Conservation (phyloP, 371 early-diverging fungal species). For the Lichtheimia ramosa region DNA sequence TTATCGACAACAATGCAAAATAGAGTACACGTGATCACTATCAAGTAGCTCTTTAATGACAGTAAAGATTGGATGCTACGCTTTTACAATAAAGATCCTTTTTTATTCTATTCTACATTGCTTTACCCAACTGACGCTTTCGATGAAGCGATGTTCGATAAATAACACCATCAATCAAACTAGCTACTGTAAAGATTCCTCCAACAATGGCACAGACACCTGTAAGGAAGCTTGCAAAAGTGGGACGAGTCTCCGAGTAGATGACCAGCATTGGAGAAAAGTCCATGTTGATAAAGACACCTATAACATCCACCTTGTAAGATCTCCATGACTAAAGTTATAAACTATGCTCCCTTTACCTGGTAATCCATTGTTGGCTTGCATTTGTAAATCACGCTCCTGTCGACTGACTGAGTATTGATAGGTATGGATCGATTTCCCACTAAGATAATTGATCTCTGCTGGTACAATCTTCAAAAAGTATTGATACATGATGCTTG, state of each 20-base stretch:
- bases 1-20: no score
- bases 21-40: no score
- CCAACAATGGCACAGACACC: slow-evolving; percentile 93
- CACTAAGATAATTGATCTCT: slow-evolving; percentile 70
- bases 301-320: slow-evolving; percentile 22
- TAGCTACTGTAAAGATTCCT: slow-evolving; percentile 92
- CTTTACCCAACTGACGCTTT: slow-evolving; percentile 81
- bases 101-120: slow-evolving; percentile 7
- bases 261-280: slow-evolving; percentile 95
- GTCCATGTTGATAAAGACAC: slow-evolving; percentile 92
- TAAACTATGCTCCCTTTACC: slow-evolving; percentile 30
- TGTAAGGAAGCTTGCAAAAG: slow-evolving; percentile 85
- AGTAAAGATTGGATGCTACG: no score
- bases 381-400: slow-evolving; percentile 44
- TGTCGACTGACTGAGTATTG: slow-evolving; percentile 95
- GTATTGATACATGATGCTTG: slow-evolving; percentile 79
- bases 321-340: neutral
- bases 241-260: slow-evolving; percentile 76
- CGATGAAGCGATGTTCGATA: slow-evolving; percentile 77
- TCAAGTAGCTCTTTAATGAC: no score
- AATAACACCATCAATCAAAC: slow-evolving; percentile 83
- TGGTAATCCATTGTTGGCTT: slow-evolving; percentile 53
- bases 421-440: slow-evolving; percentile 74
- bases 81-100: no score
- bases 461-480: slow-evolving; percentile 93